phyloP scores from a whole-genome alignment of 2,329 filamentous ascomycete genomes.

The Lithohypha guttulata region DNA sequence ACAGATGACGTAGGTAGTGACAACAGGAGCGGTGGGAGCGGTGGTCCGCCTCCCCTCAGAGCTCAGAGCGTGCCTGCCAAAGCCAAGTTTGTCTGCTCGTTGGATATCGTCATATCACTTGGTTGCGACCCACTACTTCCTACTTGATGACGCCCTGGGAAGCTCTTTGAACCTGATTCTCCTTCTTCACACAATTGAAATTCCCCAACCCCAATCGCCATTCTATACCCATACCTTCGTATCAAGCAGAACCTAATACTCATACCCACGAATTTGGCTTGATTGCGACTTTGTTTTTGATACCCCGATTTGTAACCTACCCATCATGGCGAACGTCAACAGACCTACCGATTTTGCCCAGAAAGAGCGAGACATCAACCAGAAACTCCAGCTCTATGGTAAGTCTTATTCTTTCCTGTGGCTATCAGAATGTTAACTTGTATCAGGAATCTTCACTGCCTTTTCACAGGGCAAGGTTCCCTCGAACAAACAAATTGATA shows the following conservation, averaged over 20 bases:
- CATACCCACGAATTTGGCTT: no score
- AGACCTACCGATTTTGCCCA: slow-evolving; percentile 59
- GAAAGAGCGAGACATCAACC: slow-evolving; percentile 75
- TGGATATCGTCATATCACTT: no score
- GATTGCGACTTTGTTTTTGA: no score
- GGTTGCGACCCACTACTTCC: no score
- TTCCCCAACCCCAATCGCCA: not conserved
- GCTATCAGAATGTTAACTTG: slow-evolving; percentile 17
- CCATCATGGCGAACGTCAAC: slow-evolving; percentile 44
- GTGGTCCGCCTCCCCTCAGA: no score
- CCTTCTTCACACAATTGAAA: not conserved
- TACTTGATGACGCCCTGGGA: no score
- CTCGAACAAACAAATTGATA: slow-evolving; percentile 91
- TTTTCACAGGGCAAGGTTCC: slow-evolving; percentile 85
- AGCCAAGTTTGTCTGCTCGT: no score
- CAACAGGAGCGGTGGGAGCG: no score
- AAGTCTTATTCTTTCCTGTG: slow-evolving; percentile 44
- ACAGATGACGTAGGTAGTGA: no score
- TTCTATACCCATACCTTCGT: slow-evolving; percentile 1
- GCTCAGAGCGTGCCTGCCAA: no score
- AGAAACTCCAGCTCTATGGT: slow-evolving; percentile 90
- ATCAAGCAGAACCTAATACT: not conserved
- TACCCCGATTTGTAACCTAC: not conserved
- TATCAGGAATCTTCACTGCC: slow-evolving; percentile 38
- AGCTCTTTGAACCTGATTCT: not conserved